These are phyloP conservation scores for Phytophthora boehmeriae DNA, from an alignment of 352 stramenopile species.

Conservation along the genomic window DNA sequence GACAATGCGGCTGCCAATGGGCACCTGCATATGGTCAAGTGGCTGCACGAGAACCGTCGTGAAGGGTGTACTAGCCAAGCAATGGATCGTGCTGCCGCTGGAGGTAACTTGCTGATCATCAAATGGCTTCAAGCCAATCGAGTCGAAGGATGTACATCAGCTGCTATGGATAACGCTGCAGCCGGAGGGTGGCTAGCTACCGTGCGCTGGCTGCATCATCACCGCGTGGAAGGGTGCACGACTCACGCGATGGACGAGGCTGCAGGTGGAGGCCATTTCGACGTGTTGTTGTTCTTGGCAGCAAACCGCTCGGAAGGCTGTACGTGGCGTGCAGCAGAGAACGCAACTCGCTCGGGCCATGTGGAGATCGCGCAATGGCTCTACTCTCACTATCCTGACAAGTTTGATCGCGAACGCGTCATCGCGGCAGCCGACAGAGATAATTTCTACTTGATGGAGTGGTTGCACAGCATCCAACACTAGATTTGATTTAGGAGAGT, in stretches of 20 bases:
- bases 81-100: conserved; percentile 31
- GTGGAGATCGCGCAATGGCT: conserved; percentile 10
- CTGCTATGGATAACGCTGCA: conserved; percentile 35
- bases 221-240: conserved; percentile 40
- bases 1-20: conserved; percentile 38
- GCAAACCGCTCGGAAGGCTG: conserved; percentile 29
- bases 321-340: conserved; percentile 24
- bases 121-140: conserved; percentile 34
- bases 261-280: conserved; percentile 37
- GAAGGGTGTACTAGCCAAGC: conserved; percentile 33
- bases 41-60: conserved; percentile 31
- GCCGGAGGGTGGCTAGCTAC: conserved; percentile 28
- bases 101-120: conserved; percentile 26
- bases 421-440: conserved; percentile 4
- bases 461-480: conserved; percentile 1
- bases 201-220: conserved; percentile 31
- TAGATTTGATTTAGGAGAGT: too few relatives aligned
- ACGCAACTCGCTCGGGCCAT: background rate
- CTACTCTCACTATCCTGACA: conserved; percentile 4
- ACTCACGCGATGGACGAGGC: conserved; percentile 43
- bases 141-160: conserved; percentile 30
- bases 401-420: conserved; percentile 11
- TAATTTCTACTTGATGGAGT: conserved; percentile 6
- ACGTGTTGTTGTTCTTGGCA: conserved; percentile 40
- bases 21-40: conserved; percentile 33